Conservation (phyloP, 305 asterid species). For the Fraxinus xanthoxyloides region DNA sequence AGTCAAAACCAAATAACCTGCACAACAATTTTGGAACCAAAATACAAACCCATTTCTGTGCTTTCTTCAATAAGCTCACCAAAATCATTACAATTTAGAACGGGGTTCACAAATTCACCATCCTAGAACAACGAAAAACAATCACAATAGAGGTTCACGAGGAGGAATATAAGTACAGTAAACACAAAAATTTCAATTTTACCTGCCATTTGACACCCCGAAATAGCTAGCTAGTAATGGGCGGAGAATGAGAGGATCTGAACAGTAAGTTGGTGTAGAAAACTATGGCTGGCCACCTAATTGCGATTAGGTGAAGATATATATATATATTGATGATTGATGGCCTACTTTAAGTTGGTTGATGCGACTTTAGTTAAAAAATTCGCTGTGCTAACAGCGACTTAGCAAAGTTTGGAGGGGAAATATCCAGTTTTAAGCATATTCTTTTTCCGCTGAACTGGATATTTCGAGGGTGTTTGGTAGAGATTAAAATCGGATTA, state of each 20-base stretch:
- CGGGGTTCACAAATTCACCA: neutral
- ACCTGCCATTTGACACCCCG: slow-evolving; percentile 41
- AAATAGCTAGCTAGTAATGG: neutral
- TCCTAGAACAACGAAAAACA: neutral
- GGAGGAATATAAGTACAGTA: neutral
- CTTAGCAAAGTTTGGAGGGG: neutral
- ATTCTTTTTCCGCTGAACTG: neutral
- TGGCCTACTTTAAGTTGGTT: neutral
- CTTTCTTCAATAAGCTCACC: neutral
- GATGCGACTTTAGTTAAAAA: neutral
- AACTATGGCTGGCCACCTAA: slow-evolving; percentile 21
- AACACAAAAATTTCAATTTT: neutral
- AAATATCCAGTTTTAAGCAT: neutral
- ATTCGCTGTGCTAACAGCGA: neutral
- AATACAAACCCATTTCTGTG: too few species aligned
- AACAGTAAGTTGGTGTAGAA: slow-evolving; percentile 22
- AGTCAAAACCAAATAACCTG: slow-evolving; percentile 2
- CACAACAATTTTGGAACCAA: neutral
- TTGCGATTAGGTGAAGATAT: slow-evolving; percentile 25
- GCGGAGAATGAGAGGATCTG: slow-evolving; percentile 22
- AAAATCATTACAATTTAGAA: neutral
- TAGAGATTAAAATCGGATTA: too few species aligned
- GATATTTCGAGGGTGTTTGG: too few species aligned
- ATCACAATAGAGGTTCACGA: neutral
- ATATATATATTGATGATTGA: neutral